Conservation (phyloP, 208 protist genomes). For the Tritrichomonas musculus region DNA sequence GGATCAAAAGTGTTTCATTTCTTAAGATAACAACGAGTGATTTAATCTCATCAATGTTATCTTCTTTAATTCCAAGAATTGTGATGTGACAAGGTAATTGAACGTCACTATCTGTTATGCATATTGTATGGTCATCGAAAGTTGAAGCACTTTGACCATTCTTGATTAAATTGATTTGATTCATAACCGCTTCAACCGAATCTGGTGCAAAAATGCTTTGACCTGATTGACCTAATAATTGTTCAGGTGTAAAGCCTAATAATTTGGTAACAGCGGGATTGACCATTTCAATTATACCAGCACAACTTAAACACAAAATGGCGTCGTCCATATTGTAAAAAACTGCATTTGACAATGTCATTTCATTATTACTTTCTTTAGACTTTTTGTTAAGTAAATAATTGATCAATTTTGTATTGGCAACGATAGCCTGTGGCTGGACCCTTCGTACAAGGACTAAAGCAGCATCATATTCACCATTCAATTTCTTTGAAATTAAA, state of each 20-base stretch:
- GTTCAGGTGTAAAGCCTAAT: background rate
- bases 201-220: background rate
- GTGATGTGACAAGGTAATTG: background rate
- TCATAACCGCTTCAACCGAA: background rate
- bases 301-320: background rate
- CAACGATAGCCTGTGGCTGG: background rate
- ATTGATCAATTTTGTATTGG: background rate
- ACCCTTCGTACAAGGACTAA: background rate
- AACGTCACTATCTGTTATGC: background rate
- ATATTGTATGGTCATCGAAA: background rate
- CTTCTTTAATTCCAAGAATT: background rate
- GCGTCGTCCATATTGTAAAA: background rate
- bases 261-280: background rate
- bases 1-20: background rate
- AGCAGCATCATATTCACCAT: background rate
- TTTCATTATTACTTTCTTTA: background rate
- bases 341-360: background rate
- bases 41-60: background rate
- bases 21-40: background rate
- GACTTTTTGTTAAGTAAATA: background rate
- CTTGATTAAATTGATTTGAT: background rate
- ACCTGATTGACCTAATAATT: background rate
- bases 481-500: background rate
- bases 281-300: background rate
- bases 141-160: background rate